These are phyloP conservation scores for Paecilomyces sp. DNA, from an alignment of 2,329 filamentous ascomycete species.

Conservation along the genomic window DNA sequence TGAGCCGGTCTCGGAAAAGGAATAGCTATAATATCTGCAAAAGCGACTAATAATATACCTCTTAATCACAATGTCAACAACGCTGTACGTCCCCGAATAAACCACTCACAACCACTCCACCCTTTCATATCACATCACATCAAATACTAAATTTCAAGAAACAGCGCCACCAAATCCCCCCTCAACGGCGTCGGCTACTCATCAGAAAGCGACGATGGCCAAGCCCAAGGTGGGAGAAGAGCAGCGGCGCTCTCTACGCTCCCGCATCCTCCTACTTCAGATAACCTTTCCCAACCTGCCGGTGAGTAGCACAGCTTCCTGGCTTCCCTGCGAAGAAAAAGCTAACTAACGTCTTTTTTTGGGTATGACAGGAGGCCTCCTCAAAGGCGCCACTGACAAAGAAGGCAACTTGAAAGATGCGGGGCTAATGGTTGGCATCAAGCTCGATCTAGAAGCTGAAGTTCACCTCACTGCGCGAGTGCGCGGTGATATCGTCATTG, in stretches of 20 bases:
- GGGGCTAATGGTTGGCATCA: slow-evolving; percentile 55
- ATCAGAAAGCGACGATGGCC: slow-evolving; percentile 19
- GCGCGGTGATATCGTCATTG: slow-evolving; percentile 55
- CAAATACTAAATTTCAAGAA: neutral
- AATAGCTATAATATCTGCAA: neutral
- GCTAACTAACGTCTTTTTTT: neutral
- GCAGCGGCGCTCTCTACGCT: slow-evolving; percentile 8
- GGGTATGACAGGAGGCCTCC: slow-evolving; percentile 40
- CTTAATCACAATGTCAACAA: neutral
- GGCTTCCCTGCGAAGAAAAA: neutral
- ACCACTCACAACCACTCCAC: neutral
- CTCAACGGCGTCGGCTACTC: neutral
- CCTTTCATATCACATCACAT: neutral
- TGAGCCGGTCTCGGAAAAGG: neutral
- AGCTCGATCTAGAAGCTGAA: slow-evolving; percentile 57
- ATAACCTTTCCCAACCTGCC: slow-evolving; percentile 32
- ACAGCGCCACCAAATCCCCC: neutral
- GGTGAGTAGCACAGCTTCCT: slow-evolving; percentile 9
- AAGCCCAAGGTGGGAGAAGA: slow-evolving; percentile 34
- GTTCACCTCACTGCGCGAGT: slow-evolving; percentile 55
- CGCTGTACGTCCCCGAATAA: neutral
- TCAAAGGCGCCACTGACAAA: slow-evolving; percentile 51
- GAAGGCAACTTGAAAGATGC: slow-evolving; percentile 48
- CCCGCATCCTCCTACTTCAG: slow-evolving; percentile 27
- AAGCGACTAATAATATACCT: neutral